Percentiles rank a stretch among this genome's conserved stretches.
Evolutionary conservation across 441 rosid genomes (phyloP).

Genomic region (Jatropha podagrica): DNA sequence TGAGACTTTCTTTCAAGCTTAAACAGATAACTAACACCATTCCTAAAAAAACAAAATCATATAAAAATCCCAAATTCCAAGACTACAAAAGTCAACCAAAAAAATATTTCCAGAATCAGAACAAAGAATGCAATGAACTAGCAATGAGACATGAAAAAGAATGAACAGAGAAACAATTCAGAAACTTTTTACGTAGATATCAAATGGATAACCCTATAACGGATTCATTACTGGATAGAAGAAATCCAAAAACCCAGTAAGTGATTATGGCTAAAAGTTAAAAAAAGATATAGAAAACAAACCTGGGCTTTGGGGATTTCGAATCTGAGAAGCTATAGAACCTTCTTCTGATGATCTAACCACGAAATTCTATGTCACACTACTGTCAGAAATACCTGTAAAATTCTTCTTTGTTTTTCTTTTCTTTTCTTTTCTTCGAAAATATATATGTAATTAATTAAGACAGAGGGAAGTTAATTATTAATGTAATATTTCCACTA

Average conservation of each 20-base stretch:
- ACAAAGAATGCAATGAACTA: neutral
- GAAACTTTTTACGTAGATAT: slow-evolving; percentile 1
- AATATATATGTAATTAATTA: no score
- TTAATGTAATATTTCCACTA: no score
- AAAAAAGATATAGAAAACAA: slow-evolving; percentile 11
- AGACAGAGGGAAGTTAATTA: no score
- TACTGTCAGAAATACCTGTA: neutral
- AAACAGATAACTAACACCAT: neutral
- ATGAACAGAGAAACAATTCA: neutral
- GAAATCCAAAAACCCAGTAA: neutral
- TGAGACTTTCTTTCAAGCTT: neutral
- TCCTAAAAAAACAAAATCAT: neutral
- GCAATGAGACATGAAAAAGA: slow-evolving; percentile 1
- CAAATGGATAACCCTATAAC: slow-evolving; percentile 4
- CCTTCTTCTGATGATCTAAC: neutral
- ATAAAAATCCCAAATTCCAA: neutral
- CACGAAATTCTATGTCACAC: neutral
- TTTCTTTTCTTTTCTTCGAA: no score
- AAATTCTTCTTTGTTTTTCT: neutral
- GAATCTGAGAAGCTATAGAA: neutral
- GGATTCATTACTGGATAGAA: slow-evolving; percentile 10
- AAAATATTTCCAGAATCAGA: neutral
- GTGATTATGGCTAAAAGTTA: neutral
- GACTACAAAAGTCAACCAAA: neutral
- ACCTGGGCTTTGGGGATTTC: slow-evolving; percentile 17